Evolutionary conservation across 2,329 filamentous ascomycete species (phyloP).

Genomic region (Pyrenochaeta sp.): DNA sequence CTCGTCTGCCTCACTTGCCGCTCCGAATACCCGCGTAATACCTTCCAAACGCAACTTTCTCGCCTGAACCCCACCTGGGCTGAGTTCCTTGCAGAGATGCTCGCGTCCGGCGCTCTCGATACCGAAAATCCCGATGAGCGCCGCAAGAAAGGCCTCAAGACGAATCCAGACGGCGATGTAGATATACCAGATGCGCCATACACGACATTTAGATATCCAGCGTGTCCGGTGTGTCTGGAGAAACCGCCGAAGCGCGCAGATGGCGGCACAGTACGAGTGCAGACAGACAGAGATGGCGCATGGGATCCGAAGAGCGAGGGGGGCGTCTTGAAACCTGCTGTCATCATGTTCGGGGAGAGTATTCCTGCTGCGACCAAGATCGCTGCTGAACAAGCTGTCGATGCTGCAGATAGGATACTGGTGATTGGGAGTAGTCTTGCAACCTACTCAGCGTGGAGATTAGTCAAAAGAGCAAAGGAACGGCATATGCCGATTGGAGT

Average conservation of each 20-base stretch:
- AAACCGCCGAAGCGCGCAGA: constrained; percentile 68
- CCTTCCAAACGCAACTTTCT: constrained; percentile 79
- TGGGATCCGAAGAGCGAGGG: constrained; percentile 65
- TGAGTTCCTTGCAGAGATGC: constrained; percentile 74
- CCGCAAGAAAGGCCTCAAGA: constrained; percentile 73
- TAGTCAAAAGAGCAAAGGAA: constrained; percentile 84
- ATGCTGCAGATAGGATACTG: constrained; percentile 74
- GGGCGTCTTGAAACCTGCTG: constrained; percentile 89
- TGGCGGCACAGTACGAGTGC: constrained; percentile 62
- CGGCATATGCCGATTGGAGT: constrained; percentile 85
- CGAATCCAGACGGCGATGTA: constrained; percentile 94
- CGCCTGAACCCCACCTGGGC: constrained; percentile 88
- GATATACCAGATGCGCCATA: constrained; percentile 89
- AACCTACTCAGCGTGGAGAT: constrained; percentile 92
- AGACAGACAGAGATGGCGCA: constrained; percentile 81
- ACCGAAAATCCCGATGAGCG: constrained; percentile 79
- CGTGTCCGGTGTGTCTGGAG: constrained; percentile 81
- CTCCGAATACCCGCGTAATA: constrained; percentile 72
- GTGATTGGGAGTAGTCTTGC: constrained; percentile 90
- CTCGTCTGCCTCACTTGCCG: constrained; percentile 83
- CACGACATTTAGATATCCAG: constrained; percentile 87
- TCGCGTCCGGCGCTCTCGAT: constrained; percentile 77
- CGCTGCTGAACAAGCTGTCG: constrained; percentile 80
- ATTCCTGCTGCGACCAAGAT: constrained; percentile 75
- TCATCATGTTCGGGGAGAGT: constrained; percentile 96